Evolutionary conservation across 176 grass and related monocot genomes (phyloP).

Genomic region (Oryza glaberrima): DNA sequence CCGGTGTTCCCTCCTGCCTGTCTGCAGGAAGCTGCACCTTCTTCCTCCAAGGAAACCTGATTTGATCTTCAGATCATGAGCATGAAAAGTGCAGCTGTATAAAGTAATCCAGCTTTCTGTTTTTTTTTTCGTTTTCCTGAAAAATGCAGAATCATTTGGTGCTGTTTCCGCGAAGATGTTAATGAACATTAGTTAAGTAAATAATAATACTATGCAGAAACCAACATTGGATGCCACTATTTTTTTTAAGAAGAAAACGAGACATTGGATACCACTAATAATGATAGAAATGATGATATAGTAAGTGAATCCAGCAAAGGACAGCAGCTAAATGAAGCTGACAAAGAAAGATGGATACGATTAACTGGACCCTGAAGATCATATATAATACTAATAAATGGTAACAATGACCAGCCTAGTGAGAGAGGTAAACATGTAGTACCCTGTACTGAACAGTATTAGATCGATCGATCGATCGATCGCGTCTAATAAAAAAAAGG

Average conservation of each 20-base stretch:
- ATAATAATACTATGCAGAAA: neutral
- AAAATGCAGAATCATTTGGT: neutral
- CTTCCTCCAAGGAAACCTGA: neutral
- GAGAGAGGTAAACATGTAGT: neutral
- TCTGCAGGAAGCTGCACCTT: neutral
- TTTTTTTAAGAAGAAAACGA: no score
- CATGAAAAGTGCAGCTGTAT: neutral
- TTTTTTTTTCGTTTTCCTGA: neutral
- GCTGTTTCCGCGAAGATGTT: neutral
- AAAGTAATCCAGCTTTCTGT: no score
- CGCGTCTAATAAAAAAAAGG: slow-evolving; percentile 9
- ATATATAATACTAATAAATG: neutral
- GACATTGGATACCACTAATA: slow-evolving; percentile 41
- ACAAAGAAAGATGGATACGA: slow-evolving; percentile 21
- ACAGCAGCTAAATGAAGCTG: slow-evolving; percentile 22
- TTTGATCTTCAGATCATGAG: neutral
- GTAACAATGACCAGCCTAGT: neutral
- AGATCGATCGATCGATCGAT: neutral
- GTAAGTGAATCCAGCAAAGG: neutral
- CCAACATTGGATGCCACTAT: slow-evolving; percentile 39
- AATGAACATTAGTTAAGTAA: neutral
- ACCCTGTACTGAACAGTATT: neutral
- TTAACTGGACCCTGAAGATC: neutral
- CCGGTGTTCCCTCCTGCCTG: slow-evolving; percentile 33
- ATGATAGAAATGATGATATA: neutral